Evolutionary conservation across 306 rosid species (phyloP), one percentile per base, ranked within the genome.

Genomic region (Sicyos edulis): DNA sequence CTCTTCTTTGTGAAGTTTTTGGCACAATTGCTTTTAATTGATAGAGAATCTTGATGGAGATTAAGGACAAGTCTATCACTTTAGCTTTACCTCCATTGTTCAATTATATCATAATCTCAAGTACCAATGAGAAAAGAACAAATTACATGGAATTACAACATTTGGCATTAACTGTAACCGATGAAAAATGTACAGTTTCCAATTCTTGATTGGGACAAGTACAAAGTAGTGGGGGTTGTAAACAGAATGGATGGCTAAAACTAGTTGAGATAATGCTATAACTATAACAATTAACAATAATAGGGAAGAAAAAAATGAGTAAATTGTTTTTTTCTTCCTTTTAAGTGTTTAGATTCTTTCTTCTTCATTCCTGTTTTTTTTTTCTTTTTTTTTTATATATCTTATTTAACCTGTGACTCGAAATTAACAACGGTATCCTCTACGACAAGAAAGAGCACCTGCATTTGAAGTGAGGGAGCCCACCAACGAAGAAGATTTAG

Each of bases 401-500:
- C 11, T 15, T 71, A 19, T 6, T 59, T 53, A 14, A 34, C 44
- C 53, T 55, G 40, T 71, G 73, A 52, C 75, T 75, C 70, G 76
- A 66, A 76, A 63, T 86, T 80, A 93, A 84, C 99, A 93, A 74
- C 54, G 77, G 82, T 0, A 10, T 64, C 97, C 96, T 21, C 81
- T 65, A 40, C 83, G 89, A 84, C 99, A 93, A 12, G 1, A 55
- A 65, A 93, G 89, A 67, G 80, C 96, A 51, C 99, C 99, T 16
- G 99, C 82, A 69, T 52, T 75, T 15, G 97, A 81, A 57, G 99
- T 93, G 57, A 93, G 26, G 71, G 85, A 14, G 69, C 83, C 96
- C 17, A 93, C 90, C 86, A 88, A 0, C 75, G 97, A 86, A 79
- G 99, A 93, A 15, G 99, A 87, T 78, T 93, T 93, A 76, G 99